Evolutionary conservation across 192 early-diverging fungal species (phyloP).

Genomic region (Chytriomyces confervae): DNA sequence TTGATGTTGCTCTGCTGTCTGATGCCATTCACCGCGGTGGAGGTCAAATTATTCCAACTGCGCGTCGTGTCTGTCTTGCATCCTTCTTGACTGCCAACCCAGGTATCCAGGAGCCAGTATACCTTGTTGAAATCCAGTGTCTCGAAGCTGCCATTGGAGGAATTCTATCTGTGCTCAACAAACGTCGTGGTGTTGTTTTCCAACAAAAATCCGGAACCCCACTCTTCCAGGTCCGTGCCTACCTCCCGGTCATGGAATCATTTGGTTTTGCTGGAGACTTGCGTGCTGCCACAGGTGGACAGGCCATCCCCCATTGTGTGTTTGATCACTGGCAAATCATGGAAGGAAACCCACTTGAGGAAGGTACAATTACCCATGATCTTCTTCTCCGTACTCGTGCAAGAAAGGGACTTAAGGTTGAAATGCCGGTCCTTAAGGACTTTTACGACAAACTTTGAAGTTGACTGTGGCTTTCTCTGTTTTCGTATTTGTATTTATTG

Average conservation of each 20-base stretch:
- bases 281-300: constrained; percentile 92
- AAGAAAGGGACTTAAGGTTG: constrained; percentile 90
- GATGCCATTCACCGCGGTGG: constrained; percentile 99
- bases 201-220: constrained; percentile 86
- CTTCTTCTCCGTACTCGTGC: constrained; percentile 77
- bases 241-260: constrained; percentile 96
- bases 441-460: constrained; percentile 68
- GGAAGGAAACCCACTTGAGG: constrained; percentile 70
- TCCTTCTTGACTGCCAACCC: constrained; percentile 83
- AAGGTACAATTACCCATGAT: constrained; percentile 82
- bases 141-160: constrained; percentile 93
- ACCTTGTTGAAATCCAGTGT: constrained; percentile 94
- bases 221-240: constrained; percentile 90
- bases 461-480: no score
- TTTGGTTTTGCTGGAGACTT: constrained; percentile 97
- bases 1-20: constrained; percentile 94
- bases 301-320: constrained; percentile 97
- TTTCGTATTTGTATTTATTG: no score
- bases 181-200: constrained; percentile 93
- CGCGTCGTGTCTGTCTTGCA: constrained; percentile 92
- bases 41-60: constrained; percentile 94
- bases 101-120: constrained; percentile 93
- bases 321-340: constrained; percentile 97
- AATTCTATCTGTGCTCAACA: constrained; percentile 95
- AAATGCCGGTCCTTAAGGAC: constrained; percentile 68